Base-by-base conservation (phyloP, 768 basidiomycete genomes). In the Boletus edulis region DNA sequence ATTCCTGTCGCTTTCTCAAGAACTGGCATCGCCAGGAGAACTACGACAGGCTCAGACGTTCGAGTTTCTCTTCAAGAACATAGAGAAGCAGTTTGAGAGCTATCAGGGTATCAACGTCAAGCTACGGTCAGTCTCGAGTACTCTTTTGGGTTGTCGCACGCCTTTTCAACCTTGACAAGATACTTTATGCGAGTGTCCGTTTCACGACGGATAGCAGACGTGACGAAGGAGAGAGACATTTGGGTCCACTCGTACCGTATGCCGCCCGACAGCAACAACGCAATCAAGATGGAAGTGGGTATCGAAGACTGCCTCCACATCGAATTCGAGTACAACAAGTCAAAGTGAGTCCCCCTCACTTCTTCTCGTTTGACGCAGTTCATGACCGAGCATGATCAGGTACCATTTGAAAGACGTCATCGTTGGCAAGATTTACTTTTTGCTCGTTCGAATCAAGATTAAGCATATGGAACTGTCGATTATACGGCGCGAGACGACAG, bases 211-310 rank as follows among this genome's bases (percentile, higher is more conserved):
- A 90, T 98, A 80, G 94, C 94, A 17, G 95, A 98, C 63, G 92
- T 95, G 5, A 76, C 82, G 45, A 96, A 96, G 72, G 97, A 98
- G 73, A 87, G 80, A 68, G 97, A 99, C 58, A 68, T 98, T 18
- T 98, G 96, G 96, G 96, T 98, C 4, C 96, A 99, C 71, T 96
- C 91, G 4, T 99, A 89, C 78, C 89, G 95, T 37, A 98, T 98
- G 92, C 97, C 96, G 11, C 94, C 96, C 52, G 97, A 98, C 72
- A 91, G 85, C 66, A 98, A 97, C 72, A 98, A 96, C 70, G 88
- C 92, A 40, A 98, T 98, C 76, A 98, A 96, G 80, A 98, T 99
- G 97, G 97, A 98, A 75, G 97, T 98, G 37, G 97, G 97, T 9
- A 99, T 99, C 56, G 97, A 98, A 70, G 97, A 98, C 67, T 98